These are phyloP conservation scores for Cutaneotrichosporon dermatis DNA, from an alignment of 1,284 basidiomycete genomes.

Conservation along the genomic window DNA sequence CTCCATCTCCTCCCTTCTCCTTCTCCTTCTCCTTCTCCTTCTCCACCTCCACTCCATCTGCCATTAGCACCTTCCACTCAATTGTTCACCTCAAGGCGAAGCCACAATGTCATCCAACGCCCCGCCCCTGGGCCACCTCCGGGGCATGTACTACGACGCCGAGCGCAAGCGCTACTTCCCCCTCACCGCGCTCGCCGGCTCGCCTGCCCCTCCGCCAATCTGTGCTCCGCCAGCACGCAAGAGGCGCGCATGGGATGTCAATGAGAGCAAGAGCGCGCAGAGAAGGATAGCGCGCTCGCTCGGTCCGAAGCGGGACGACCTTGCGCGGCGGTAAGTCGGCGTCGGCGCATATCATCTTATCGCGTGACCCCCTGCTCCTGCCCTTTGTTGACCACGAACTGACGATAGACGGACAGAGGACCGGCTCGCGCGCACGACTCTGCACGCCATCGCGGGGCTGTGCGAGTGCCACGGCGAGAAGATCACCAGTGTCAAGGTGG, in stretches of 20 bases:
- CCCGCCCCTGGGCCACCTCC: constrained; percentile 35
- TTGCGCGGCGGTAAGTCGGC: neutral
- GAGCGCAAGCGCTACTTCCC: constrained; percentile 41
- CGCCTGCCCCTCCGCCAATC: neutral
- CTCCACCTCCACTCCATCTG: too few species aligned
- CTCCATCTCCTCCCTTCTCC: too few species aligned
- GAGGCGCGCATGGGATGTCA: neutral
- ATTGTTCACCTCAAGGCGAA: too few species aligned
- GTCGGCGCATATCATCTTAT: too few species aligned
- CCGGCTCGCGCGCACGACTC: neutral
- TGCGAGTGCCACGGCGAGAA: constrained; percentile 32
- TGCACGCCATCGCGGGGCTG: constrained; percentile 3
- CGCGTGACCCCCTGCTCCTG: too few species aligned
- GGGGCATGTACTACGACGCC: constrained; percentile 41
- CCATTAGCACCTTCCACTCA: neutral
- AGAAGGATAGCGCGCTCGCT: neutral
- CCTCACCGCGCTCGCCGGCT: neutral
- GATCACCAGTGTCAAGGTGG: constrained; percentile 30
- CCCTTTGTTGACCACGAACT: neutral
- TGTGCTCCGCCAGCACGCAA: too few species aligned
- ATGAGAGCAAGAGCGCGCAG: neutral
- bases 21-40: too few species aligned
- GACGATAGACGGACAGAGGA: neutral
- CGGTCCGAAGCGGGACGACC: neutral
- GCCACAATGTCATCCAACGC: neutral